Conservation (phyloP, 139 green algal genomes). For the Chlorella sp. region DNA sequence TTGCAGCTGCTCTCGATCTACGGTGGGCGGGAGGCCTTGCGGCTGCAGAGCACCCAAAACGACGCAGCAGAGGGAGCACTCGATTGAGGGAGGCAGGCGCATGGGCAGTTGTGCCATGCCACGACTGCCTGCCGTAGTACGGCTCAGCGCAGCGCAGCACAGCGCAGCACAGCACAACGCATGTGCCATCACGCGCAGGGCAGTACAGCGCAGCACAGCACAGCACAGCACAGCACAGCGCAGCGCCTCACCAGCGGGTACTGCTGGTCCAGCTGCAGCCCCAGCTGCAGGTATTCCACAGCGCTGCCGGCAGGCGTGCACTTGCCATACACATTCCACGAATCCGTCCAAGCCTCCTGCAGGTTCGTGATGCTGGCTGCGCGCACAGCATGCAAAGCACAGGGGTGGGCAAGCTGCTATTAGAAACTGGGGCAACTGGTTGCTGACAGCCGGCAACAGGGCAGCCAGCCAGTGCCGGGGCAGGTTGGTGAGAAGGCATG, state of each 20-base stretch:
- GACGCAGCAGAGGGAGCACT: not conserved
- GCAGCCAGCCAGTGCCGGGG: no score
- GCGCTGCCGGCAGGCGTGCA: not conserved
- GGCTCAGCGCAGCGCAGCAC: not conserved
- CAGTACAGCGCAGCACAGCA: not conserved
- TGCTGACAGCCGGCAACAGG: no score
- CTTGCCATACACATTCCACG: not conserved
- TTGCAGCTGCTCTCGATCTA: not conserved
- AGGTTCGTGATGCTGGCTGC: not conserved
- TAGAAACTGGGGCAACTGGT: no score
- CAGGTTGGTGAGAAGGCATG: no score
- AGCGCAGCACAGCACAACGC: not conserved
- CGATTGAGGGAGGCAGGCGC: no score
- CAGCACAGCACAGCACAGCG: not conserved
- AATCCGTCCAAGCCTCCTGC: not conserved
- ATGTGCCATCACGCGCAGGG: not conserved
- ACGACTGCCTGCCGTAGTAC: not conserved
- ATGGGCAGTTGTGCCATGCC: not conserved
- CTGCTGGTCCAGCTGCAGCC: conserved; percentile 1
- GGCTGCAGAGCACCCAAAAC: not conserved
- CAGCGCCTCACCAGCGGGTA: not conserved
- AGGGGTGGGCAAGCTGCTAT: no score
- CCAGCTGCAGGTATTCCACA: not conserved
- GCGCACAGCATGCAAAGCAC: not conserved
- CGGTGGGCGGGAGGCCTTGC: not conserved